Base-by-base conservation (phyloP, 2,329 filamentous ascomycete genomes). In the Ascochyta rabiei region DNA sequence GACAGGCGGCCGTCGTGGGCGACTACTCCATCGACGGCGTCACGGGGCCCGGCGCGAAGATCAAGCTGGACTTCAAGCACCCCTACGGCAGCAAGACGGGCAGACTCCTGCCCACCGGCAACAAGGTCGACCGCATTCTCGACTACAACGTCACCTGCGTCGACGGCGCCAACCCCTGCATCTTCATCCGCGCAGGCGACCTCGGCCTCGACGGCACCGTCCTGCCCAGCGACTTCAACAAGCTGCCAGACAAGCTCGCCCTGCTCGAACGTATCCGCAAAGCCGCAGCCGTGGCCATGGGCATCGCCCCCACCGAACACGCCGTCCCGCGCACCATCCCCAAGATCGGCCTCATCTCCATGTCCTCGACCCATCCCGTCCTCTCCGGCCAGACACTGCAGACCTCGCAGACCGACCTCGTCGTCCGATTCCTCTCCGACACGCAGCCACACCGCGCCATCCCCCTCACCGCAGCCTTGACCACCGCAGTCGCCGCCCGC, bases 11-110 rank as follows among this genome's bases (percentile, higher is more conserved):
- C 2, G 75, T 79, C 13, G 60, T 56, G 12, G 86, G 86, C 0
- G 77, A 82, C 10, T 87, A 86, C 64, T 72, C 75, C 1, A 87
- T 89, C 59, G 86, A 88, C 63, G 87, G 87, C 0, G 87, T 89
- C 0, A 76, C 83, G 2, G 86, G 86, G 0, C 81, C 77, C 0
- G 83, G 77, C 0, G 81, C 86, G 0, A 79, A 77, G 47, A 81
- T 89, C 49, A 78, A 80, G 34, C 76, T 89, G 31, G 82, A 84
- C 37, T 90, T 89, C 62, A 70, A 86, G 6, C 73, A 85, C 37
- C 87, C 87, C 0, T 84, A 80, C 9, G 86, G 86, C 0, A 84
- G 85, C 9, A 85, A 84, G 66, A 90, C 87, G 0, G 85, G 86
- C 2, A 82, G 78, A 56, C 65, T 85, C 0, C 76, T 88, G 8